These are phyloP conservation scores for Strigomonas oncopelti DNA, from an alignment of 208 protist genomes.

Conservation along the genomic window DNA sequence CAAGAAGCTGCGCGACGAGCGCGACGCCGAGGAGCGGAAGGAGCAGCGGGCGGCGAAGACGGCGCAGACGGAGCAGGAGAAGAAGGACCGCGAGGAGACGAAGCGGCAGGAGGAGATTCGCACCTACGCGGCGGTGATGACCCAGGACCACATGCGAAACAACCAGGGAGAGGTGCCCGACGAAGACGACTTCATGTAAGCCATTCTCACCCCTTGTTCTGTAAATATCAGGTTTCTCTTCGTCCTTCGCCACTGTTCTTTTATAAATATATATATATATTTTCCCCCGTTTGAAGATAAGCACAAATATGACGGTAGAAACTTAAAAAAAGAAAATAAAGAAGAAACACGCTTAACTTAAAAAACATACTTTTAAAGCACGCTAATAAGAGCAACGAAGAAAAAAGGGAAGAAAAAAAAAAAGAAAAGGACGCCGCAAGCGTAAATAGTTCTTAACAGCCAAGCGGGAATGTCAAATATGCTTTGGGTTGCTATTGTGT, in stretches of 20 bases:
- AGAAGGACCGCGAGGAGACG: conserved; percentile 66
- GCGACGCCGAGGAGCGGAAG: conserved; percentile 64
- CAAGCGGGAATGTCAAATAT: too few species aligned
- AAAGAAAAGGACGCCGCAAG: neutral
- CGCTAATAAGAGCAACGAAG: neutral
- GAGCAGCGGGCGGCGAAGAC: conserved; percentile 36
- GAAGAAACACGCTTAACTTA: too few species aligned
- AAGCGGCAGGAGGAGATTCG: conserved; percentile 73
- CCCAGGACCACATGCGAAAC: conserved; percentile 74
- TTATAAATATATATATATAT: conserved; percentile 10
- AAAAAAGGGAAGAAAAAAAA: neutral
- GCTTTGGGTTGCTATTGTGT: neutral
- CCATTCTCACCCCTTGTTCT: neutral
- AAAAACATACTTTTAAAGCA: too few species aligned
- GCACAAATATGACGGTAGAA: too few species aligned
- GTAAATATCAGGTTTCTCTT: conserved; percentile 9
- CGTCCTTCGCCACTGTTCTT: neutral
- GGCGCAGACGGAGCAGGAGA: conserved; percentile 55
- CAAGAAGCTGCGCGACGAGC: conserved; percentile 66
- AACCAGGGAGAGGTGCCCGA: conserved; percentile 80
- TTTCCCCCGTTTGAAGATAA: conserved; percentile 2
- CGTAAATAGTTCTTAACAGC: too few species aligned
- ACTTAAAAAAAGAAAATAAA: too few species aligned
- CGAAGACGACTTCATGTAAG: conserved; percentile 95
- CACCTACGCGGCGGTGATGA: conserved; percentile 81